These are phyloP conservation scores for Serendipita sp. DNA, from an alignment of 768 basidiomycete species.

Conservation along the genomic window DNA sequence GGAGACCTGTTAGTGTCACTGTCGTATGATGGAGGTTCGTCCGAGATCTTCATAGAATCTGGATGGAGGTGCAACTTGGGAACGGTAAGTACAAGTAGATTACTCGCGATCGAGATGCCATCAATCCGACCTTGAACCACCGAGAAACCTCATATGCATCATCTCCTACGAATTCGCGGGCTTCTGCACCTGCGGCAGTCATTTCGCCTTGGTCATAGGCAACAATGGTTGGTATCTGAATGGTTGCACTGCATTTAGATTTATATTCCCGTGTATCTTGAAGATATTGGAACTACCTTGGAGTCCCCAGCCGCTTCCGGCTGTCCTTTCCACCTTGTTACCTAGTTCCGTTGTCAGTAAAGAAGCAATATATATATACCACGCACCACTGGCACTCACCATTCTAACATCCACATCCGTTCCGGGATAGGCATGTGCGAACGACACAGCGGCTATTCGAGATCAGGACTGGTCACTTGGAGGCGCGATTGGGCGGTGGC, in stretches of 20 bases:
- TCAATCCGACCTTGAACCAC: not conserved
- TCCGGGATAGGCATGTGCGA: not conserved
- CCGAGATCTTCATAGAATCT: not conserved
- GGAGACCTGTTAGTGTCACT: not conserved
- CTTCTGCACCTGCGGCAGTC: not conserved
- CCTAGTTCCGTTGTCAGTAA: not conserved
- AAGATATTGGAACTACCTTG: not conserved
- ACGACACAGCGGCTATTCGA: not conserved
- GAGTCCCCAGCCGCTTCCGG: not conserved
- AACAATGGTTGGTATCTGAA: not conserved
- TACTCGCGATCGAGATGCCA: not conserved
- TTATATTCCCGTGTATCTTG: not conserved
- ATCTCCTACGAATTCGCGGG: not conserved
- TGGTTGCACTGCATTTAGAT: no score
- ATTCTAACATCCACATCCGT: not conserved
- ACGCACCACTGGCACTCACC: not conserved
- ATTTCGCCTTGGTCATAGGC: not conserved
- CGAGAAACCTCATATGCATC: not conserved
- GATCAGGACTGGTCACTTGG: no score
- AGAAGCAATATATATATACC: not conserved
- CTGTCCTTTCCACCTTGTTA: constrained; percentile 6
- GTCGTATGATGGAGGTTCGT: not conserved
- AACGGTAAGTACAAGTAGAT: not conserved
- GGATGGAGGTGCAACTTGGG: constrained; percentile 6
- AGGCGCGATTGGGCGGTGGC: no score